phyloP scores from a whole-genome alignment of 257 asterid genomes.

The Ajuga chamaepitys region DNA sequence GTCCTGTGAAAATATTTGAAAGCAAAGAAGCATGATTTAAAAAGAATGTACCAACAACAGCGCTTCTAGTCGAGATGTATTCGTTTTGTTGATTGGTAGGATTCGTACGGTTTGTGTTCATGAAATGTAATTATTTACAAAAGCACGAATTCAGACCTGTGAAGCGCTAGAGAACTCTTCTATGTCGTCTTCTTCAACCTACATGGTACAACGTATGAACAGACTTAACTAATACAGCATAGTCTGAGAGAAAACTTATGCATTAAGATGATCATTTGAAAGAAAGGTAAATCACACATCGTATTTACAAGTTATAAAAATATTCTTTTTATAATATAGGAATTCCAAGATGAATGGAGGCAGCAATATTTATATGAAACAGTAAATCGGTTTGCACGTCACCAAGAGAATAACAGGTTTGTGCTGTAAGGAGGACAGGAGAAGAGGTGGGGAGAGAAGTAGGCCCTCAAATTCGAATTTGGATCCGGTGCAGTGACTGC shows the following conservation, averaged over 20 bases:
- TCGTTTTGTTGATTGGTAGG: background rate
- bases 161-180: conserved; percentile 59
- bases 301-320: background rate
- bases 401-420: background rate
- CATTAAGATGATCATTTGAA: background rate
- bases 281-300: background rate
- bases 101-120: background rate
- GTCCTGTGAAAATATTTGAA: conserved; percentile 31
- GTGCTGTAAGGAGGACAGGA: background rate
- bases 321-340: background rate
- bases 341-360: background rate
- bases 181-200: conserved; percentile 55
- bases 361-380: background rate
- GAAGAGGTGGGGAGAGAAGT: no score
- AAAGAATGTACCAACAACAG: background rate
- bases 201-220: conserved; percentile 11
- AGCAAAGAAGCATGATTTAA: background rate
- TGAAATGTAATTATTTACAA: background rate
- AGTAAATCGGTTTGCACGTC: background rate
- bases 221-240: conserved; percentile 1
- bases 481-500: no score
- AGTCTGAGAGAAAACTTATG: background rate
- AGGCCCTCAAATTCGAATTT: background rate
- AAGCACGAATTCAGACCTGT: conserved; percentile 34
- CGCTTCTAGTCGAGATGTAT: background rate